Evolutionary conservation across 2,329 filamentous ascomycete genomes (phyloP).

Genomic region (Calycina herbarum): DNA sequence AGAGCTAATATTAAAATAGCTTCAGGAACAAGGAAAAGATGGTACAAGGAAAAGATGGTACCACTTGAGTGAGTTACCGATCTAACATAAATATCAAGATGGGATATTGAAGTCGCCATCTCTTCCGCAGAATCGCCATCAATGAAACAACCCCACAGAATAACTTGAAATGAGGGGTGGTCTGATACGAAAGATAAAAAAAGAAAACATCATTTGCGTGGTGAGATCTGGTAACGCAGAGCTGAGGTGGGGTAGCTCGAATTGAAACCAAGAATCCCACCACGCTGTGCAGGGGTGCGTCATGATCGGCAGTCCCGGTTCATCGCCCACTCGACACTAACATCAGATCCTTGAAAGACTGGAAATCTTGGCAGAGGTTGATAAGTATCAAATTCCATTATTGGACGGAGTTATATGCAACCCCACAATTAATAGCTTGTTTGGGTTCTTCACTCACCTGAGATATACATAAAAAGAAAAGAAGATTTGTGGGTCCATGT

Average conservation of each 20-base stretch:
- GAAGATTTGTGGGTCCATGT: not conserved
- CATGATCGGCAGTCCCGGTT: slow-evolving; percentile 25
- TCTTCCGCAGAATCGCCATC: not conserved
- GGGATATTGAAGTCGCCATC: not conserved
- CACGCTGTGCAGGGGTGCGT: slow-evolving; percentile 20
- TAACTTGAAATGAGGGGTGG: slow-evolving; percentile 1
- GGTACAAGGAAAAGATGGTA: not conserved
- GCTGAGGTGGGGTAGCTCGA: slow-evolving; percentile 8
- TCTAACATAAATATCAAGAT: not conserved
- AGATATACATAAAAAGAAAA: not conserved
- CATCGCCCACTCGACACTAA: not conserved
- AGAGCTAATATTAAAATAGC: slow-evolving; percentile 1
- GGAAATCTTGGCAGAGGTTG: slow-evolving; percentile 9
- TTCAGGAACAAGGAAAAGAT: not conserved
- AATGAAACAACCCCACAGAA: not conserved
- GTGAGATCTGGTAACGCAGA: not conserved
- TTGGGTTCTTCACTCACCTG: slow-evolving; percentile 1
- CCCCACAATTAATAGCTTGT: not conserved
- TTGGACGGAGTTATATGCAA: not conserved
- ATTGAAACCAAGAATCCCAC: slow-evolving; percentile 8
- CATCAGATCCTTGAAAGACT: not conserved
- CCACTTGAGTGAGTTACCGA: not conserved
- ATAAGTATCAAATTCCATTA: not conserved
- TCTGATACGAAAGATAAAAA: not conserved
- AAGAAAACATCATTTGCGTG: slow-evolving; percentile 4